phyloP scores from a whole-genome alignment of 352 stramenopile genomes.

The Phytophthora capsici region DNA sequence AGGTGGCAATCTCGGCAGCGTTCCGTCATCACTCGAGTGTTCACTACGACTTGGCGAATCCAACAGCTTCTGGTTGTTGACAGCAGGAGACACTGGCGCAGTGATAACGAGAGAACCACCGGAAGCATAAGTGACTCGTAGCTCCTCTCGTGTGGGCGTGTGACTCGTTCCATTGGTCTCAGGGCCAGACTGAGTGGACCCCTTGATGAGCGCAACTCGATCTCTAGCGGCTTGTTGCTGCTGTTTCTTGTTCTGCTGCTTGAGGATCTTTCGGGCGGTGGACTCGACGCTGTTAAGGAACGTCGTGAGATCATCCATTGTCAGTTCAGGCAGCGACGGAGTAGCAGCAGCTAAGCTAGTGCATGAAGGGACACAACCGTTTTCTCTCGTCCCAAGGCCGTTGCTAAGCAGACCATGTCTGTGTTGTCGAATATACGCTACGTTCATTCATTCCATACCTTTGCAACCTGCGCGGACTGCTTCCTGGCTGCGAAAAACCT shows the following conservation, averaged over 20 bases:
- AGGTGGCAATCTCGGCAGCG: conserved; percentile 28
- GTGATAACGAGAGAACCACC: conserved; percentile 61
- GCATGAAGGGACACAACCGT: conserved; percentile 30
- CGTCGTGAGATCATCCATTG: conserved; percentile 80
- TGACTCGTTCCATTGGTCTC: conserved; percentile 20
- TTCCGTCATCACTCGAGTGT: conserved; percentile 19
- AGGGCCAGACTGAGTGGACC: conserved; percentile 13
- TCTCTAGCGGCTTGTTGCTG: conserved; percentile 62
- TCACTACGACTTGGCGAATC: conserved; percentile 42
- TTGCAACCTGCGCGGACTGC: conserved; percentile 11
- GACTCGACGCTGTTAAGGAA: conserved; percentile 83
- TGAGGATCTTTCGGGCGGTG: conserved; percentile 79
- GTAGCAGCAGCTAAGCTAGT: neutral
- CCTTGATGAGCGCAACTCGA: conserved; percentile 48
- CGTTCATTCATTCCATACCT: conserved; percentile 32
- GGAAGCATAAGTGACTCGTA: conserved; percentile 62
- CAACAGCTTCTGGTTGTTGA: conserved; percentile 20
- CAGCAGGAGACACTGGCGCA: conserved; percentile 30
- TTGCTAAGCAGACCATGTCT: neutral
- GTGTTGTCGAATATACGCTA: conserved; percentile 10
- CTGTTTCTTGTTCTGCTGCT: conserved; percentile 83
- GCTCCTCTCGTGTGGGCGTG: conserved; percentile 56
- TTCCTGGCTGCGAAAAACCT: conserved; percentile 11
- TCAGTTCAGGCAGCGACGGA: conserved; percentile 19
- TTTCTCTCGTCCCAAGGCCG: neutral